Percentiles rank a stretch among this genome's conserved stretches.
Evolutionary conservation across 208 protist genomes (phyloP).

Genomic region (Lotmaria passim): DNA sequence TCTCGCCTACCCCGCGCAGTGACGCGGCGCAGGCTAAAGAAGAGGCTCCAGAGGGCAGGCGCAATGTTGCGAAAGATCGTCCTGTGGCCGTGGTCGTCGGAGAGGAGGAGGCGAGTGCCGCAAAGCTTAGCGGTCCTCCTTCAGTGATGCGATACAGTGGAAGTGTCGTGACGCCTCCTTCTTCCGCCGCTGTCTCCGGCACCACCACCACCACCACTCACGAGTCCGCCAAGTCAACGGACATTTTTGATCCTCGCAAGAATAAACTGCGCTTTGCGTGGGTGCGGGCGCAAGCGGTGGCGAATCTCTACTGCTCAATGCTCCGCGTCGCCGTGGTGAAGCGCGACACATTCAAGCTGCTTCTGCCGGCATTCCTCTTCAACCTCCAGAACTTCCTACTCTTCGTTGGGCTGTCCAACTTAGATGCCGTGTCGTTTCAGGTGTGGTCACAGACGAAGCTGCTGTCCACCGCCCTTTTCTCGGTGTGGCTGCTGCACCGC

Average conservation of each 20-base stretch:
- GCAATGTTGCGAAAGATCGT: neutral
- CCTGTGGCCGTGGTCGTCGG: neutral
- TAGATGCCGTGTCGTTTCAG: conserved; percentile 81
- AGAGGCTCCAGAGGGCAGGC: too few species aligned
- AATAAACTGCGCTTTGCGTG: neutral
- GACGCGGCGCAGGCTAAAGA: too few species aligned
- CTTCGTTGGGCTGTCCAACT: conserved; percentile 70
- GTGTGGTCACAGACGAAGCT: conserved; percentile 84
- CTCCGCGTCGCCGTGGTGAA: conserved; percentile 38
- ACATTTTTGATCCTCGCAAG: neutral
- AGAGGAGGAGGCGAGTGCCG: neutral
- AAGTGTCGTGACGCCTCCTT: too few species aligned
- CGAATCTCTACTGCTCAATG: conserved; percentile 28
- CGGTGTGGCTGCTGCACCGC: conserved; percentile 66
- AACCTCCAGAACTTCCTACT: conserved; percentile 78
- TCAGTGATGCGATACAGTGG: neutral
- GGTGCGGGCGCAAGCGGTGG: neutral
- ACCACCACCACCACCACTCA: too few species aligned
- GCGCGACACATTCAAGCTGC: conserved; percentile 63
- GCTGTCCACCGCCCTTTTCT: conserved; percentile 73
- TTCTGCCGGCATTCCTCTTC: conserved; percentile 73
- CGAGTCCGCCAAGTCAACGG: neutral
- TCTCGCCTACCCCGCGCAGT: too few species aligned
- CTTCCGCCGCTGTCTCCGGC: too few species aligned
- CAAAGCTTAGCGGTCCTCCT: neutral